Base-by-base conservation (phyloP, 2,329 filamentous ascomycete genomes). In the Cercospora brassicicola region DNA sequence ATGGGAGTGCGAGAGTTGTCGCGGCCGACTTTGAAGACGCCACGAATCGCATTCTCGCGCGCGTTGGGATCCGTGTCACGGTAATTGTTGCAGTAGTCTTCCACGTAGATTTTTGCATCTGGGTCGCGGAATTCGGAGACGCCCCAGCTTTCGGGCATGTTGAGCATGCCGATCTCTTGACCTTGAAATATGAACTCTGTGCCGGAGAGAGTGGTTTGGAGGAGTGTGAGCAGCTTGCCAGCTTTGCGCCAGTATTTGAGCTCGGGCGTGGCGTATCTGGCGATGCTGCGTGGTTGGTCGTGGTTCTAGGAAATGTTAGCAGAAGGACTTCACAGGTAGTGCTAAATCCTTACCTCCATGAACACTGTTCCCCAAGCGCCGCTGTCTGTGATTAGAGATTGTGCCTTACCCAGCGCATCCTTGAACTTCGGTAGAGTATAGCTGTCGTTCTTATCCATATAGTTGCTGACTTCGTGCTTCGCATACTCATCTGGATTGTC, bases 1-100 rank as follows among this genome's bases (percentile, higher is more conserved):
- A 93, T 89, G 0, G 90, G 90, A 0, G 89, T 88, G 56, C 91
- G 84, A 7, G 87, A 88, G 77, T 93, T 91, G 78, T 93, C 91
- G 23, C 90, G 78, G 7, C 85, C 87, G 75, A 88, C 87, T 70
- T 83, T 86, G 84, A 73, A 89, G 79, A 83, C 0, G 83, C 85
- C 33, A 83, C 80, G 15, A 78, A 80, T 3, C 85, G 79, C 31
- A 75, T 79, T 61, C 80, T 76, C 62, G 36, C 39, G 42, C 3
- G 69, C 68, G 65, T 72, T 65, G 4, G 69, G 66, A 62, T 80
- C 76, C 7, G 69, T 71, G 15, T 74, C 72, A 60, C 75, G 75
- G 68, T 89, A 85, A 45, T 92, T 83, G 70, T 93, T 90, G 76
- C 89, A 87, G 79, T 91, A 93, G 28, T 77, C 74, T 3, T 86